Evolutionary conservation across 139 green algal species (phyloP), one percentile per base, ranked within the genome.

Genomic region (Ostreobium quekettii): DNA sequence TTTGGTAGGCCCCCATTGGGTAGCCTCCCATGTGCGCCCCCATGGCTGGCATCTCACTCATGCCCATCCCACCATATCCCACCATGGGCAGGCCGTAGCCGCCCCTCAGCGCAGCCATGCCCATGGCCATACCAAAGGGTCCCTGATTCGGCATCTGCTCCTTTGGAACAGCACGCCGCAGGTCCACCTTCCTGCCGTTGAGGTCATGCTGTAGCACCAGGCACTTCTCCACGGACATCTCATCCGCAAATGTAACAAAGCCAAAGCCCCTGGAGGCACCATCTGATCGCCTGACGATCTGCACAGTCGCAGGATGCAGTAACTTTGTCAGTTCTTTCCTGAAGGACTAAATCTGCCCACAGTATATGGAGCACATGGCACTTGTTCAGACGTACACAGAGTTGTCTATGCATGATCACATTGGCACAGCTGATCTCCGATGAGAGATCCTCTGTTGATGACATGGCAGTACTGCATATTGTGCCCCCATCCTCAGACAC

Each of bases 211-310:
- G 72, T 36, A 63, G 39, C 6, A 60, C 29, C 53, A 96, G 71
- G 31, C 79, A 78, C 47, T 95, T 87, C 36, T 93, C 86, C 5
- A 95, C 88, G 4, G 82, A 58, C 30, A 85, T 74, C 38, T 92
- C 87, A 29, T 76, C 67, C 30, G 71, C 72, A 66, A 89, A 96
- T 24, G 85, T 96, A 30, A 96, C 83, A 65, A 96, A 96, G 30
- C 90, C 90, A 76, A 96, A 96, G 19, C 90, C 90, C 8, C 90
- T 74, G 0, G 86, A 84, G 29, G 82, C 67, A 28, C 83, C 79
- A 71, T 96, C 90, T 2, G 64, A 62, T 30, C 66, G 46, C 28
- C 62, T 49, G n/a, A 77, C 71, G 35, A 81, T 75, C 66, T 77
- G 65, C 8, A 35, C 2, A 38, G 11, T 19, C 26, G 58, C n/a